Evolutionary conservation across 2,329 filamentous ascomycete species (phyloP).

Genomic region (Epichloe uncinata): DNA sequence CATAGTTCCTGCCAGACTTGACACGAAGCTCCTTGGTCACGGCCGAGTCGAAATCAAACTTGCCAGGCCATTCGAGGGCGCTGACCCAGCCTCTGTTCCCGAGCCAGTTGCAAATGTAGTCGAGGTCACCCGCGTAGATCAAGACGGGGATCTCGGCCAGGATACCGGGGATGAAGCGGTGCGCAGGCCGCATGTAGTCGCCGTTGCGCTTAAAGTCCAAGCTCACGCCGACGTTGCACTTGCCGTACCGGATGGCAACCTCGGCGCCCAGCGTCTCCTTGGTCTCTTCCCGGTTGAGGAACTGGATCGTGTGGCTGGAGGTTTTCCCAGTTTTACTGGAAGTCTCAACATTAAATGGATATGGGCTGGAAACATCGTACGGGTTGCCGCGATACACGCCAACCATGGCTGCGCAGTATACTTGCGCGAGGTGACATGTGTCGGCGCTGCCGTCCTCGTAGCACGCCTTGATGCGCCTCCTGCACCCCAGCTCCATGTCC

Average conservation of each 20-base stretch:
- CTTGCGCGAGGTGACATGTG: conserved; percentile 41
- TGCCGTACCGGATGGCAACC: conserved; percentile 65
- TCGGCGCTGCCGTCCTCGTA: conserved; percentile 82
- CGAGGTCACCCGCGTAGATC: conserved; percentile 80
- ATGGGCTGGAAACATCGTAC: conserved; percentile 84
- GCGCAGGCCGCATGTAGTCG: conserved; percentile 98
- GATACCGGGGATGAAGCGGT: conserved; percentile 71
- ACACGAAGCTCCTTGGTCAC: conserved; percentile 57
- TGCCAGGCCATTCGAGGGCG: conserved; percentile 81
- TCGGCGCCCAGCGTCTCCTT: conserved; percentile 80
- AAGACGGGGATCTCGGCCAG: conserved; percentile 87
- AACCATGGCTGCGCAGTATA: too few species aligned
- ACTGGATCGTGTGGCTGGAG: conserved; percentile 81
- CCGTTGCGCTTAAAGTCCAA: conserved; percentile 74
- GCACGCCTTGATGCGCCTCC: conserved; percentile 75
- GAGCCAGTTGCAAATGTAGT: conserved; percentile 95
- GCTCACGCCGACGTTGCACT: conserved; percentile 96
- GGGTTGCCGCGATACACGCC: conserved; percentile 84
- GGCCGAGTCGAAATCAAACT: conserved; percentile 64
- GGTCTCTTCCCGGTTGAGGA: conserved; percentile 71
- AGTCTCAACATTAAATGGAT: conserved; percentile 17
- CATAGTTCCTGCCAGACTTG: conserved; percentile 32
- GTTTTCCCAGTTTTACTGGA: conserved; percentile 31
- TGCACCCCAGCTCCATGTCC: conserved; percentile 77
- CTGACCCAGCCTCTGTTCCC: conserved; percentile 93